Percentiles rank a stretch among this genome's conserved stretches.
Conservation (phyloP, 441 rosid species). For the Hura crepitans region DNA sequence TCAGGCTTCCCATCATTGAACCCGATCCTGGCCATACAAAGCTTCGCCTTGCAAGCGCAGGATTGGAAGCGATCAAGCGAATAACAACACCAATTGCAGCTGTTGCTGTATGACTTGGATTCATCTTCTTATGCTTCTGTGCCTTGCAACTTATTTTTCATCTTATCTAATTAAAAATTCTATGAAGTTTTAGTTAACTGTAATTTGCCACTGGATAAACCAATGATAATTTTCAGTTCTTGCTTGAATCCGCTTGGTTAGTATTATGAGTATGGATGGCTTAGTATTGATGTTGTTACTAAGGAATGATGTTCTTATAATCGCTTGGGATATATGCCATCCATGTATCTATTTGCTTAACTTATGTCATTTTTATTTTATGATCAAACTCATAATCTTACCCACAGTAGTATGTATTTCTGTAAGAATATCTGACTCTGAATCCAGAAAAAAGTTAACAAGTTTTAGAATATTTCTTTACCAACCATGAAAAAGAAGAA, state of each 20-base stretch:
- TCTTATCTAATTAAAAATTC: constrained; percentile 7
- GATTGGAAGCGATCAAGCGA: constrained; percentile 80
- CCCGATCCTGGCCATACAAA: constrained; percentile 98
- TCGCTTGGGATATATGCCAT: background rate
- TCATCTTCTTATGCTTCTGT: constrained; percentile 25
- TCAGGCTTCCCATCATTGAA: constrained; percentile 87
- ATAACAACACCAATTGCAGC: constrained; percentile 89
- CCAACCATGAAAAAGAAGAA: background rate
- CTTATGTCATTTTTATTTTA: constrained; percentile 3
- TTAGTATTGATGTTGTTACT: background rate
- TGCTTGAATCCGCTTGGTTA: background rate
- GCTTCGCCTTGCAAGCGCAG: constrained; percentile 87
- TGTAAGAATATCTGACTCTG: background rate
- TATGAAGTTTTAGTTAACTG: background rate
- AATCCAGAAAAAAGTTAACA: background rate
- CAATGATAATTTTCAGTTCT: background rate
- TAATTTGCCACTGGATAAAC: background rate
- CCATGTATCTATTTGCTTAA: background rate
- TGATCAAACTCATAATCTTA: background rate
- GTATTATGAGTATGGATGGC: background rate
- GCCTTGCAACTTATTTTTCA: constrained; percentile 24
- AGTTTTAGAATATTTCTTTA: background rate
- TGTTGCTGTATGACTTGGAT: constrained; percentile 67
- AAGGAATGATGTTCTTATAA: background rate
- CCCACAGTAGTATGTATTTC: background rate